A percentile compares a stretch with the other conserved stretches of the same genome.
phyloP scores from a whole-genome alignment of 2,329 filamentous ascomycete genomes.

The Grosmannia clavigera region DNA sequence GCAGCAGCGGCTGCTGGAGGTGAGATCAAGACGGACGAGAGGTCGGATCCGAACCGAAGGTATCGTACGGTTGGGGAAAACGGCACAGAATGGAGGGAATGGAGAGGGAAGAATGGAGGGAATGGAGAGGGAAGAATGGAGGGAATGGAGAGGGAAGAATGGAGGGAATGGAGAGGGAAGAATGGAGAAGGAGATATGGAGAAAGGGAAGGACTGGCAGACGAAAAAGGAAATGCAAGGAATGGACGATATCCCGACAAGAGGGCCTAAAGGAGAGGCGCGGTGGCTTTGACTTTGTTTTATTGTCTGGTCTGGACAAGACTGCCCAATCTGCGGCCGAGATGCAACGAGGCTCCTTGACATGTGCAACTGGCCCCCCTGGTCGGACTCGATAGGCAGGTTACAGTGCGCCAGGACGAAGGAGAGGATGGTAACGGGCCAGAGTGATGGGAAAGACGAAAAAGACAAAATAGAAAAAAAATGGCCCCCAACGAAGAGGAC shows the following conservation, averaged over 20 bases:
- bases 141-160: background rate
- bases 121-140: background rate
- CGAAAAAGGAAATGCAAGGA: background rate
- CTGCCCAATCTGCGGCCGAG: too few relatives aligned
- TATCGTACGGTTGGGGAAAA: background rate
- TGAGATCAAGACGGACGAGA: too few relatives aligned
- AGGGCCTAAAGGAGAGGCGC: background rate
- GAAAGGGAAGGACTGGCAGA: background rate
- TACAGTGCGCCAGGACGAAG: background rate
- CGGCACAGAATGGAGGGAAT: background rate
- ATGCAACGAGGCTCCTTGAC: background rate
- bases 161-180: background rate
- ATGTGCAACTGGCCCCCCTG: background rate
- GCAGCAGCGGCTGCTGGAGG: too few relatives aligned
- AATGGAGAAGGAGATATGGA: background rate
- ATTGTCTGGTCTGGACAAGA: too few relatives aligned
- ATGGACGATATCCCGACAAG: background rate
- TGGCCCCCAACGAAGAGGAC: constrained; percentile 10
- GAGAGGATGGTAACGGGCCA: background rate
- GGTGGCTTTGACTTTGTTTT: too few relatives aligned
- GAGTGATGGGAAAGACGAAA: background rate
- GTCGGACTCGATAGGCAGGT: background rate
- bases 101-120: background rate
- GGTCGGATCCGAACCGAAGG: too few relatives aligned
- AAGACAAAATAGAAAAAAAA: background rate